phyloP scores from a whole-genome alignment of 2,329 filamentous ascomycete species.

The Fusarium coicis region DNA sequence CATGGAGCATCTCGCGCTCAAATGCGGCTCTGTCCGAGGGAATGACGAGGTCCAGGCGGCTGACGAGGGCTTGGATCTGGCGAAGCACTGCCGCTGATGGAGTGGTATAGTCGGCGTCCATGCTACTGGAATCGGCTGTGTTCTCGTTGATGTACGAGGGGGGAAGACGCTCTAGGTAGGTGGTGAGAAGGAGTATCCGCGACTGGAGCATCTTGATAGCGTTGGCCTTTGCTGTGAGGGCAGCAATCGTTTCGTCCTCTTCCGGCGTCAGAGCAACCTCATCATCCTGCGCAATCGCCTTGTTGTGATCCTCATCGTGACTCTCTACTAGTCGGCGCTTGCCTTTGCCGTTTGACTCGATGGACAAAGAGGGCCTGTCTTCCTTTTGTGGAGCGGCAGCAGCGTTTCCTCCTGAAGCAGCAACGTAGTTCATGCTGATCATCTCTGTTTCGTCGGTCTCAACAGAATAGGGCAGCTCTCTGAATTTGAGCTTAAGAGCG shows the following conservation, averaged over 20 bases:
- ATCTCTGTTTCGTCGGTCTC: constrained; percentile 97
- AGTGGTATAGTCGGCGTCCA: constrained; percentile 53
- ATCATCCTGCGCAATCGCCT: constrained; percentile 48
- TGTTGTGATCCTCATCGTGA: constrained; percentile 39
- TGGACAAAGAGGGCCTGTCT: constrained; percentile 54
- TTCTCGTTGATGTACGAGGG: constrained; percentile 68
- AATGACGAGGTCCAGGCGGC: constrained; percentile 82
- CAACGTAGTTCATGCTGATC: constrained; percentile 96
- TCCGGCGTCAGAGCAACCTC: constrained; percentile 62
- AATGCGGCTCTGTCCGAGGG: constrained; percentile 75
- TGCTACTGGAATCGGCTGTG: constrained; percentile 52
- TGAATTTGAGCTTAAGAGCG: constrained; percentile 75
- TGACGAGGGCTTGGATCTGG: constrained; percentile 86
- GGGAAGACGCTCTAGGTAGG: constrained; percentile 81
- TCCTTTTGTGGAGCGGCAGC: constrained; percentile 70
- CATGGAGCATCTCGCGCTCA: constrained; percentile 75
- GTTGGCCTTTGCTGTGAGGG: constrained; percentile 87
- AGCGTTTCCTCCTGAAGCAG: constrained; percentile 79
- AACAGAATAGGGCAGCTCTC: constrained; percentile 84
- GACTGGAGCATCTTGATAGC: constrained; percentile 93
- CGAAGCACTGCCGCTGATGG: constrained; percentile 81
- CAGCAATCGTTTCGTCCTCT: constrained; percentile 70
- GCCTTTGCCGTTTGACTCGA: constrained; percentile 63
- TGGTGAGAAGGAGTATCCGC: constrained; percentile 75
- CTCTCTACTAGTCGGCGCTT: constrained; percentile 57